These are phyloP conservation scores for Sanghuangporus baumii DNA, from an alignment of 1,284 basidiomycete species.

Conservation along the genomic window DNA sequence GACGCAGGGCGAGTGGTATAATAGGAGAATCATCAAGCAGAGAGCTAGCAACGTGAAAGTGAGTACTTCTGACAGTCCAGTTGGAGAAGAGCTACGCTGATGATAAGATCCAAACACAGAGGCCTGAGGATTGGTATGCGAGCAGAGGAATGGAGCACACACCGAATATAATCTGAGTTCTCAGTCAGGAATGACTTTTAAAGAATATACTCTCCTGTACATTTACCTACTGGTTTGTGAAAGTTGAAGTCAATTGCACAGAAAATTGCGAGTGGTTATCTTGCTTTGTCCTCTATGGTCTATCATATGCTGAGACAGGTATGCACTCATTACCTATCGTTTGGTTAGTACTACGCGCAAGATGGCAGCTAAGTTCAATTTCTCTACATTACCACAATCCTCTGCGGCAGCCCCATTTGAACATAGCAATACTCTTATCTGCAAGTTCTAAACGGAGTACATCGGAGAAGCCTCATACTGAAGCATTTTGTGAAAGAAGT, in stretches of 20 bases:
- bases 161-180: slow-evolving; percentile 12
- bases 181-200: background rate
- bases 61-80: slow-evolving; percentile 4
- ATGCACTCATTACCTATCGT: background rate
- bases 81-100: background rate
- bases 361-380: background rate
- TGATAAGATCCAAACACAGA: slow-evolving; percentile 19
- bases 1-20: slow-evolving; percentile 46
- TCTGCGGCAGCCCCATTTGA: background rate
- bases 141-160: slow-evolving; percentile 33
- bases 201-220: background rate
- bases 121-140: slow-evolving; percentile 31
- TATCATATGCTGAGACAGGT: no score
- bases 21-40: slow-evolving; percentile 39
- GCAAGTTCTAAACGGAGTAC: background rate
- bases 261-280: background rate
- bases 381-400: background rate
- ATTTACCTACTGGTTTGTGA: background rate
- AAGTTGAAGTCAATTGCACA: background rate
- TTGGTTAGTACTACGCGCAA: background rate
- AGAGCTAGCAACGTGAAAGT: slow-evolving; percentile 40
- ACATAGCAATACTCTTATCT: background rate
- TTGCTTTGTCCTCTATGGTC: no score
- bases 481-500: background rate
- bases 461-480: background rate